Conservation (phyloP, 2,329 filamentous ascomycete species). For the Talaromyces islandicus region DNA sequence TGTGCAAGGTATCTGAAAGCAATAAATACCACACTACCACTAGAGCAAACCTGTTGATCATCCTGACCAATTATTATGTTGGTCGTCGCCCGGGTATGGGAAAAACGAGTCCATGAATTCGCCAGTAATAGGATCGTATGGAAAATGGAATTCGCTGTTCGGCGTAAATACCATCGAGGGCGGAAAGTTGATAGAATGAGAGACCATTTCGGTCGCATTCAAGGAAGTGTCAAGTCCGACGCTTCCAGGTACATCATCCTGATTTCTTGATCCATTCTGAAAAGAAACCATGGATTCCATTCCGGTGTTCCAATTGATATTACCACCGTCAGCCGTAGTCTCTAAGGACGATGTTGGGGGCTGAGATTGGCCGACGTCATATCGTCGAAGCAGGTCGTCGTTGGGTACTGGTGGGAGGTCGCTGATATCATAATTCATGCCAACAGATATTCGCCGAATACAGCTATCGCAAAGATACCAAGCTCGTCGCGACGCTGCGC, state of each 20-base stretch:
- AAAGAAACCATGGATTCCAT: constrained; percentile 3
- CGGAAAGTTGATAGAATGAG: constrained; percentile 3
- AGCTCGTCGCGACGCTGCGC: constrained; percentile 33
- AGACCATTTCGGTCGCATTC: background rate
- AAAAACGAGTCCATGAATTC: constrained; percentile 37
- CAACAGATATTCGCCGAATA: constrained; percentile 27
- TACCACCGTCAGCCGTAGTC: background rate
- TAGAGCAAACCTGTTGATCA: constrained; percentile 8
- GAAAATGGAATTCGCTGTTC: constrained; percentile 26
- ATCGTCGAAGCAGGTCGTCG: constrained; percentile 10
- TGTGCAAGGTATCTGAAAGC: background rate
- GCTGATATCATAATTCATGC: constrained; percentile 30
- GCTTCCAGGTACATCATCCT: background rate
- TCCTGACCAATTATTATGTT: constrained; percentile 18
- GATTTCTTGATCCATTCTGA: background rate
- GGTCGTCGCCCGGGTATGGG: constrained; percentile 20
- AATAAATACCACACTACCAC: background rate
- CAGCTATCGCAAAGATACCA: constrained; percentile 37
- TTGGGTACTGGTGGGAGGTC: constrained; percentile 24
- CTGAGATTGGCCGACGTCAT: too few relatives aligned
- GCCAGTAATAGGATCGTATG: constrained; percentile 33
- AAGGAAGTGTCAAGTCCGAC: background rate
- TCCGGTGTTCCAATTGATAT: constrained; percentile 9
- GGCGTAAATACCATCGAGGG: constrained; percentile 1
- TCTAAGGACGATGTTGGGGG: background rate